Conservation (phyloP, 768 basidiomycete genomes). For the Suillus cothurnatus region DNA sequence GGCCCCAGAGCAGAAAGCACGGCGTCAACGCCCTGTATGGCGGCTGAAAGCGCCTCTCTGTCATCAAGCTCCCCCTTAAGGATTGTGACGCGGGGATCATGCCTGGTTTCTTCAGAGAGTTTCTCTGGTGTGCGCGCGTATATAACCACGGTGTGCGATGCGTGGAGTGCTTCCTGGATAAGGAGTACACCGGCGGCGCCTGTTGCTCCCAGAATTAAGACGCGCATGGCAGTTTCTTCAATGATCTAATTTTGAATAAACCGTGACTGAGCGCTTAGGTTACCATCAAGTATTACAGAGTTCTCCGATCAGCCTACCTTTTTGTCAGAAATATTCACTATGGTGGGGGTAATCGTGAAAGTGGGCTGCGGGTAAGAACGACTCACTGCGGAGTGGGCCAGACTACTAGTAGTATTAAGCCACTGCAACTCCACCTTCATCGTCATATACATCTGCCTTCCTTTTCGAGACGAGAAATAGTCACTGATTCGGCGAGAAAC, state of each 20-base stretch:
- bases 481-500: not conserved
- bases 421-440: not conserved
- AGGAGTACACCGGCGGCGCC: slow-evolving; percentile 61
- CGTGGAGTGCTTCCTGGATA: slow-evolving; percentile 53
- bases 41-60: slow-evolving; percentile 46
- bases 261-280: not conserved
- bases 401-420: not conserved
- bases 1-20: slow-evolving; percentile 73
- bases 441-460: not conserved
- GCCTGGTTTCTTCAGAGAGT: slow-evolving; percentile 50
- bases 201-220: slow-evolving; percentile 73
- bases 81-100: slow-evolving; percentile 48
- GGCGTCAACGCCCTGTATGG: slow-evolving; percentile 58
- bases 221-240: slow-evolving; percentile 38
- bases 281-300: not conserved
- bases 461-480: not conserved
- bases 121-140: slow-evolving; percentile 69
- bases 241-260: slow-evolving; percentile 1
- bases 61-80: slow-evolving; percentile 61
- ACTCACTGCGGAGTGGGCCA: not conserved
- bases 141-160: slow-evolving; percentile 51
- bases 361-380: not conserved
- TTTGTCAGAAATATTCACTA: not conserved
- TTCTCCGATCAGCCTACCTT: not conserved
- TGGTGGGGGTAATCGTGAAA: not conserved